Base-by-base conservation (phyloP, 2,329 filamentous ascomycete genomes). In the Fusarium torulosum region DNA sequence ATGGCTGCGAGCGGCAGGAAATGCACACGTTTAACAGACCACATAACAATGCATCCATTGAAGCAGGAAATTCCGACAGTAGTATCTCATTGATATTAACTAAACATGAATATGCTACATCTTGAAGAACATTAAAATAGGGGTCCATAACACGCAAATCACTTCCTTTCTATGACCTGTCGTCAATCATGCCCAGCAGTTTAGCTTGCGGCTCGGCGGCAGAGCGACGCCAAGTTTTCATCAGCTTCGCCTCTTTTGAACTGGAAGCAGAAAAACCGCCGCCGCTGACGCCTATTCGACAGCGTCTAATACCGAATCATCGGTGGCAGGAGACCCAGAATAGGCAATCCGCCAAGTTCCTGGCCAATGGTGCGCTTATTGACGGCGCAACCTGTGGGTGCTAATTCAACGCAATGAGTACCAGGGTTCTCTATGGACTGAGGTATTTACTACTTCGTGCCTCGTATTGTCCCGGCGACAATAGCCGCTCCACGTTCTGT, bases 191-290 rank as follows among this genome's bases (percentile, higher is more conserved):
- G 41, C 60, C 60, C 13, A 63, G 40, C 5, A n/a, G 15, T 44
- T 41, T 33, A 52, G 13, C 29, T 40, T 67, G 64, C 31, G 64
- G 64, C 65, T 68, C 65, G 61, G 44, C 64, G 59, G 64, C 38
- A 60, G 42, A 68, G 53, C 58, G 21, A 45, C 60, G 49, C 62
- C 65, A 68, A 59, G 46, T 67, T 19, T 38, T 54, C 59, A 38
- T 47, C 33, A 33, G 8, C 53, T 42, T 60, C 67, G 35, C 59
- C 45, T 59, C 52, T 35, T 52, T 45, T 11, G 53, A 20, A 7
- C 41, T 33, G 25, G 25, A n/a, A 44, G 41, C 6, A 23, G 21
- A 23, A 38, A 51, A 66, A 38, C 40, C 29, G 37, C 33, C 42
- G n/a, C 29, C 46, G 41, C 31, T 23, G 33, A n/a, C 49, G 19